Base-by-base conservation (phyloP, 129 eudicot species). In the Flaveria sonorensis region DNA sequence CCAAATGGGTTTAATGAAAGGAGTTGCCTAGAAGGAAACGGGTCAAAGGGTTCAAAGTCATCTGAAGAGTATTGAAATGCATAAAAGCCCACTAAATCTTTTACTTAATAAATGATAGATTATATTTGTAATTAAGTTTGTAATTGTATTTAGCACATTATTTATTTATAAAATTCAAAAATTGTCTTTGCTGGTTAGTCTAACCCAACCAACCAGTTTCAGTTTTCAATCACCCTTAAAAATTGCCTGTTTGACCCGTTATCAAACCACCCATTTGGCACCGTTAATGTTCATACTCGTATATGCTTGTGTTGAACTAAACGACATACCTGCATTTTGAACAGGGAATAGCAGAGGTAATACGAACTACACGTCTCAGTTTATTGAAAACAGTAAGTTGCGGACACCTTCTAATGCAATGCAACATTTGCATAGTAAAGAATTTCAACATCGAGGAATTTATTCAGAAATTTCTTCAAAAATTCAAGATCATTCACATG, bases 321-420 rank as follows among this genome's bases (percentile, higher is more conserved):
- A 70, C 28, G 9, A 11, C 30, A 59, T 64, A 16, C 67, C 55
- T 81, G 20, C 67, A 67, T n/a, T 69, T 48, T 78, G 64, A 74
- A 26, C 91, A 93, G 98, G 92, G 60, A 82, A 83, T 55, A 62
- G 56, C 42, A 84, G 83, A 85, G 77, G 76, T 61, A 74, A 77
- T 32, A 42, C 64, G 30, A 81, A 67, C 81, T 72, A 76, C 30
- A 36, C 78, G 20, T 82, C 81, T 28, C 79, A 48, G 63, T 28
- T 23, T 61, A 24, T 61, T 15, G 68, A 61, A 13, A 13, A 40
- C 42, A 61, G 51, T 46, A 62, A 63, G 79, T 6, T 75, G 51
- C 72, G 36, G 48, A 75, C 57, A 63, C 68, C 68, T 13, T 48
- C 71, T 3, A 61, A 75, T 39, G 2, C 79, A 26, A 46, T 63